Evolutionary conservation across 495 filamentous ascomycete species (phyloP).

Genomic region (Xylaria longipes): DNA sequence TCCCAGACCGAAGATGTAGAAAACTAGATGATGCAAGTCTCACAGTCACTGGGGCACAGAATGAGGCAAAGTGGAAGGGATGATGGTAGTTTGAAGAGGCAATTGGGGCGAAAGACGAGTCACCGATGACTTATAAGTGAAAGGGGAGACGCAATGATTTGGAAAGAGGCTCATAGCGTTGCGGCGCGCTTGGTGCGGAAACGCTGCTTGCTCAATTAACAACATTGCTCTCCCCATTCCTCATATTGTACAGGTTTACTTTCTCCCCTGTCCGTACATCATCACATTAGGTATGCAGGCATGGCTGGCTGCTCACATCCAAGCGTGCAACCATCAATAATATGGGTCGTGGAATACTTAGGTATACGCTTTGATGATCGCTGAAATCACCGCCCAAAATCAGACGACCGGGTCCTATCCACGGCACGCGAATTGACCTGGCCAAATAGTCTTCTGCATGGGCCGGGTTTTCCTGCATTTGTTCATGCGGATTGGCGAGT

Average conservation of each 20-base stretch:
- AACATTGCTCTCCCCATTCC: neutral
- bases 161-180: conserved; percentile 3
- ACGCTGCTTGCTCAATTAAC: conserved; percentile 1
- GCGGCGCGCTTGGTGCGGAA: conserved; percentile 17
- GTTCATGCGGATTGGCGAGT: conserved; percentile 21
- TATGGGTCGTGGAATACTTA: conserved; percentile 2
- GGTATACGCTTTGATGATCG: conserved; percentile 7
- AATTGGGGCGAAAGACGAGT: conserved; percentile 12
- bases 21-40: neutral
- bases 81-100: neutral
- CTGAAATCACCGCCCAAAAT: conserved; percentile 3
- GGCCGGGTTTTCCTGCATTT: conserved; percentile 12
- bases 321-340: conserved; percentile 18
- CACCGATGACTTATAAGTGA: conserved; percentile 15
- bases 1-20: conserved; percentile 4
- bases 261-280: conserved; percentile 12
- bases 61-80: conserved; percentile 7
- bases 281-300: conserved; percentile 12
- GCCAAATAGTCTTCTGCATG: conserved; percentile 15
- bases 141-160: neutral
- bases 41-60: neutral
- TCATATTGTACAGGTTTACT: neutral
- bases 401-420: conserved; percentile 4
- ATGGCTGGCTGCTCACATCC: conserved; percentile 19
- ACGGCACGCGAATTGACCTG: conserved; percentile 16